Evolutionary conservation across 139 green algal species (phyloP).

Genomic region (Trebouxia sp.): DNA sequence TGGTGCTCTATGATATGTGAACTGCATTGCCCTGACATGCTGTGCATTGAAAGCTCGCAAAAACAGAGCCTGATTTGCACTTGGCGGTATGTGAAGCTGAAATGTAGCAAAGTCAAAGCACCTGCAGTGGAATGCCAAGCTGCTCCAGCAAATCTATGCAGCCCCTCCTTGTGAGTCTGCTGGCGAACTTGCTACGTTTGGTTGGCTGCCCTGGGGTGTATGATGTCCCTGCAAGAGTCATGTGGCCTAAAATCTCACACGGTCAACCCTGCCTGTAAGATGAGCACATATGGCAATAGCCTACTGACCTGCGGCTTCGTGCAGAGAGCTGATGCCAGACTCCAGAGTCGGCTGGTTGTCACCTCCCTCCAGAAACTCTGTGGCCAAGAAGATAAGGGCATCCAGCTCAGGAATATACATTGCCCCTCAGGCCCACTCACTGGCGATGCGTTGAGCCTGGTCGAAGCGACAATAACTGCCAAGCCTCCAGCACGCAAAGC

Average conservation of each 20-base stretch:
- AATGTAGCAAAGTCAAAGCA: background rate
- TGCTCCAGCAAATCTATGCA: slow-evolving; percentile 7
- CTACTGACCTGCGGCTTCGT: slow-evolving; percentile 1
- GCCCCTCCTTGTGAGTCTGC: background rate
- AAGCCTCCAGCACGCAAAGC: too few relatives aligned
- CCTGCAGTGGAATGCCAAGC: background rate
- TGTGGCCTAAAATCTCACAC: too few relatives aligned
- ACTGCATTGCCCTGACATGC: too few relatives aligned
- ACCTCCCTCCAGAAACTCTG: background rate
- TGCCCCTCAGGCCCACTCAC: background rate
- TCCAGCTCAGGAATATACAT: slow-evolving; percentile 25
- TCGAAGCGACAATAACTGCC: too few relatives aligned
- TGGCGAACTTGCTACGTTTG: background rate
- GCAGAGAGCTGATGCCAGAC: background rate
- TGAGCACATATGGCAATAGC: background rate
- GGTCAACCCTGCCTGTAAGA: too few relatives aligned
- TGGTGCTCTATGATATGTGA: too few relatives aligned
- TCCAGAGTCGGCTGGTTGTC: background rate
- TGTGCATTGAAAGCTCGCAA: too few relatives aligned
- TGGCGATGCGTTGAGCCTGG: too few relatives aligned
- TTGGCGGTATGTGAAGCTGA: too few relatives aligned
- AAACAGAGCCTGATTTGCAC: too few relatives aligned
- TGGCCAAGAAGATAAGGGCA: slow-evolving; percentile 21
- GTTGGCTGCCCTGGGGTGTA: background rate
- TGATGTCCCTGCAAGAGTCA: background rate